Base-by-base conservation (phyloP, 306 rosid genomes). In the Medicago arabica region DNA sequence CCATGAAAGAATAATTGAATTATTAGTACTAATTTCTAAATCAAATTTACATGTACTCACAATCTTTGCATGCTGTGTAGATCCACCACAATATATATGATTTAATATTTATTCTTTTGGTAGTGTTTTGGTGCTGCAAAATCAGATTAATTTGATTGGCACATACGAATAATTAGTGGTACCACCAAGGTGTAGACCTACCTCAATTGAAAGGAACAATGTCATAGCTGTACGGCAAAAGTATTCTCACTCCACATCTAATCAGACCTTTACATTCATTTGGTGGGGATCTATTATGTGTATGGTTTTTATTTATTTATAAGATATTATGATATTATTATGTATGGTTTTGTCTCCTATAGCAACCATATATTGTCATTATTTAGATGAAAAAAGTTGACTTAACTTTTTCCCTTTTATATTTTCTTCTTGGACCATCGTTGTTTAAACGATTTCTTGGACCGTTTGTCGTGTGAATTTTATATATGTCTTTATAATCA, bases 151-250 rank as follows among this genome's bases (percentile, higher is more conserved):
- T 6, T 3, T 61, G 19, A 44, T 76, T 71, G 69, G 66, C 51
- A 44, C 53, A 75, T 43, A 69, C 17, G 31, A 15, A 31, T 61
- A 61, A 61, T 54, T 18, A 54, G 61, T 54, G 61, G 61, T 18
- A 19, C 31, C 61, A 12, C 10, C 6, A 54, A 17, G 21, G 3
- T 54, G 60, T 8, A 54, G 21, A 54, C 47, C 70, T 65, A 80
- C 60, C 65, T 19, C 46, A 15, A 50, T 58, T 58, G 71, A 74
- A 19, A 60, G 84, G 40, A 81, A 57, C 63, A 53, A 21, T 76
- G 62, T 44, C 69, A 75, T 64, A 75, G 69, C 81, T 81, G 82
- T 76, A 82, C 75, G 71, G 65, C 85, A 82, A 71, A 82, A 82
- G 78, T 76, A 6, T 67, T 15, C 34, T 61, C 67, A 31, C 49